Evolutionary conservation across 2,329 filamentous ascomycete genomes (phyloP), one percentile per base, ranked within the genome.

Genomic region (Diaporthe sp.): DNA sequence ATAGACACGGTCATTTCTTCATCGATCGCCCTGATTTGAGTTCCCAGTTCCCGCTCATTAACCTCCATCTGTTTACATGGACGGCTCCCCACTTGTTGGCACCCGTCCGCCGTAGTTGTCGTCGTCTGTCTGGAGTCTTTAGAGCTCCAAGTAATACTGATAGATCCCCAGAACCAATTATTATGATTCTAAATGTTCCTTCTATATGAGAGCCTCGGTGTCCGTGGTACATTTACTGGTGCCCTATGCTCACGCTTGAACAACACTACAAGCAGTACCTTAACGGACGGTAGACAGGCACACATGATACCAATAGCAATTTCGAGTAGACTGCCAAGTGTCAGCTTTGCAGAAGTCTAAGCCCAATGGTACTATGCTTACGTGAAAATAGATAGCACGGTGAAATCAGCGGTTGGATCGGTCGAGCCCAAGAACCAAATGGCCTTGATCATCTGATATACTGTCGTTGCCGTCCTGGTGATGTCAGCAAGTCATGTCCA

Each of bases 401-500:
- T 77, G 61, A 81, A 81, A 47, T 80, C 79, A 3, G 74, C 68
- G 5, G 78, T 79, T 0, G 78, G 76, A 53, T 81, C 79, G 8
- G 42, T 76, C 19, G 79, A 77, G 9, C 73, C 22, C 32, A 79
- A 73, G 22, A 78, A 81, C 9, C 76, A 37, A 17, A 79, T 71
- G 12, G 77, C 76, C 32, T 77, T 71, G 32, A 78, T 75, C 32
- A 82, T 63, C 5, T 81, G 77, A 55, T 79, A 82, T 2, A 78
- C 73, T 22, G 81, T 82, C 76, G 79, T 58, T 15, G 58, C 59
- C 4, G 59, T 39, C 15, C 56, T 61, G 35, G 15, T 27, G n/a
- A 19, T 25, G 8, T 42, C n/a, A 42, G 35, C n/a, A 19, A 17
- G n/a, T 6, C 9, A 17, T 17, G 5, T 27, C n/a, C 2, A 42